Evolutionary conservation across 1,284 basidiomycete genomes (phyloP), one percentile per base, ranked within the genome.

Genomic region (Rhodotorula sp.): DNA sequence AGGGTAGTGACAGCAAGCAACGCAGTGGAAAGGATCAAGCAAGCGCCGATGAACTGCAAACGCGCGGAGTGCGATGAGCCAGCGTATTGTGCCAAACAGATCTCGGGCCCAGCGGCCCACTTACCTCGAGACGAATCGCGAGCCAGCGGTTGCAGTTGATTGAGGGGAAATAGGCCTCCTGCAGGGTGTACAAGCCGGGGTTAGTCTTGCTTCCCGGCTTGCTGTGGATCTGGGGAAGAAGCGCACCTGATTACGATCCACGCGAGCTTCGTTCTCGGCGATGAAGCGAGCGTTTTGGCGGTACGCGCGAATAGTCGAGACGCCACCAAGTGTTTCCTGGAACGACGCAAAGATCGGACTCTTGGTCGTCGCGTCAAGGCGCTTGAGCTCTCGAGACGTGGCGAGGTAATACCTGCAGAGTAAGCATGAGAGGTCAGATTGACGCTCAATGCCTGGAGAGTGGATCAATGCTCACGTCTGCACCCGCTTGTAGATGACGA

Each of bases 331-430:
- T 0, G 91, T 90, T 80, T 97, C 93, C 26, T 90, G 78, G 78
- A 86, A 86, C 67, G 87, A 82, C 3, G 84, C 83, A 79, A 96
- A 95, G 75, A 97, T 92, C 15, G 95, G 95, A 2, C 91, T 93
- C 67, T 91, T 89, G 18, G 91, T 91, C 42, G 91, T 88, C 7
- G 95, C 90, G 78, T 96, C 94, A 15, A 97, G 85, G 30, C 94
- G 89, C 81, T 96, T 95, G 59, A 85, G 80, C 71, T 85, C 84
- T 51, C 84, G 81, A 18, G 81, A 83, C 0, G 94, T 94, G 2
- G 91, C 84, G 24, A 97, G 86, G 80, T 96, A 97, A 82, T 95
- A 95, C 51, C 89, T 91, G 74, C 26, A 56, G 42, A 51, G 48
- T 18, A 68, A 64, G 7, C 60, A 62, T 1, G 29, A 6, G 56